Percentiles rank a stretch among this genome's conserved stretches.
phyloP scores from a whole-genome alignment of 129 eudicot genomes.

The Flaveria linearis region DNA sequence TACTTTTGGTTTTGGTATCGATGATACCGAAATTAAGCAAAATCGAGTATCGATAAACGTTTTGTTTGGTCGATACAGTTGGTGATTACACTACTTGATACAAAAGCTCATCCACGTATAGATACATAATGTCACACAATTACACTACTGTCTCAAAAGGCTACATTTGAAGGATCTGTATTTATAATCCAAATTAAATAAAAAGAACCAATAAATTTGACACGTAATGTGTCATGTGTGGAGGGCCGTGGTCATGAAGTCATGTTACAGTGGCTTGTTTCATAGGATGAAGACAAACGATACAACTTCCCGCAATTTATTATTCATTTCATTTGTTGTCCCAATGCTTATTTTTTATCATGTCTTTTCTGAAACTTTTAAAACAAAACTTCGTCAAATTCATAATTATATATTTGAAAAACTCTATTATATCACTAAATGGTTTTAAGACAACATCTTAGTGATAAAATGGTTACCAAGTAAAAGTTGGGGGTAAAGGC shows the following conservation, averaged over 20 bases:
- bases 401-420: not conserved
- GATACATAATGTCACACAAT: too few relatives aligned
- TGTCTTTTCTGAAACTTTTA: slow-evolving; percentile 19
- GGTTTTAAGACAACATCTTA: too few relatives aligned
- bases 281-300: slow-evolving; percentile 26
- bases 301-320: slow-evolving; percentile 28
- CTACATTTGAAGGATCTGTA: not conserved
- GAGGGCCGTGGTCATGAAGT: not conserved
- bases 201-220: not conserved
- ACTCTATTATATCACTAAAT: not conserved
- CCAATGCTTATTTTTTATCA: slow-evolving; percentile 18
- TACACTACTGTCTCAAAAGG: not conserved
- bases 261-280: slow-evolving; percentile 31
- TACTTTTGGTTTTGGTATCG: too few relatives aligned
- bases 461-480: too few relatives aligned
- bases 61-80: too few relatives aligned
- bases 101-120: too few relatives aligned
- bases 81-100: too few relatives aligned
- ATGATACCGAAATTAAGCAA: too few relatives aligned
- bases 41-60: too few relatives aligned
- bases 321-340: slow-evolving; percentile 30
- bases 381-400: not conserved
- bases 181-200: not conserved
- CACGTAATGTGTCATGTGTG: not conserved
- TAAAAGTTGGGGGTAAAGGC: too few relatives aligned